Conservation (phyloP, 306 rosid genomes). For the Arachis stenosperma region DNA sequence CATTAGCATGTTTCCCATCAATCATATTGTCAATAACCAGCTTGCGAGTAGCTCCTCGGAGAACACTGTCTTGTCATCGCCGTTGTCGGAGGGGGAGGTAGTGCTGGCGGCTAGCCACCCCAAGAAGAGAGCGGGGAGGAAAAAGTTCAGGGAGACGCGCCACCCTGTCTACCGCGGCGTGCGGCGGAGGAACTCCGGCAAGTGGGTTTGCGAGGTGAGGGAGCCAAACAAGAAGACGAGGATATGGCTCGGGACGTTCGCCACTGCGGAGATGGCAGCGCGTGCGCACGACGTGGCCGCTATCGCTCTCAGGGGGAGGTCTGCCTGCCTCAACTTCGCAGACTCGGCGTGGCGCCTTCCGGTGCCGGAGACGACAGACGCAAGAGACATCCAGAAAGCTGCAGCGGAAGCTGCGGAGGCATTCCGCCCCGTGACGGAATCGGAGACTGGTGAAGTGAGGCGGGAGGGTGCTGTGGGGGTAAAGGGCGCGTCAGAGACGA, state of each 20-base stretch:
- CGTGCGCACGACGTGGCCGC: constrained; percentile 96
- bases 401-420: constrained; percentile 83
- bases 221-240: constrained; percentile 88
- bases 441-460: constrained; percentile 6
- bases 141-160: constrained; percentile 91
- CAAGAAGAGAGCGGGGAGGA: constrained; percentile 90
- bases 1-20: constrained; percentile 44
- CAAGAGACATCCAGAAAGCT: constrained; percentile 79
- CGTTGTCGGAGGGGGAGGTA: constrained; percentile 47
- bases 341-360: constrained; percentile 71
- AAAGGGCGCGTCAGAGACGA: not conserved
- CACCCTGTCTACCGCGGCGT: constrained; percentile 88
- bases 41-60: not conserved
- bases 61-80: not conserved
- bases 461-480: not conserved
- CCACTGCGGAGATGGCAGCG: constrained; percentile 85
- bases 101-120: constrained; percentile 66
- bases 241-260: constrained; percentile 70
- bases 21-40: constrained; percentile 19
- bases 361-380: constrained; percentile 53
- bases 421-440: constrained; percentile 53
- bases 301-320: constrained; percentile 60
- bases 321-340: constrained; percentile 77
- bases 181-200: constrained; percentile 68
- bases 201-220: constrained; percentile 92